These are phyloP conservation scores for Irpex sp. DNA, from an alignment of 1,284 basidiomycete species.

Conservation along the genomic window DNA sequence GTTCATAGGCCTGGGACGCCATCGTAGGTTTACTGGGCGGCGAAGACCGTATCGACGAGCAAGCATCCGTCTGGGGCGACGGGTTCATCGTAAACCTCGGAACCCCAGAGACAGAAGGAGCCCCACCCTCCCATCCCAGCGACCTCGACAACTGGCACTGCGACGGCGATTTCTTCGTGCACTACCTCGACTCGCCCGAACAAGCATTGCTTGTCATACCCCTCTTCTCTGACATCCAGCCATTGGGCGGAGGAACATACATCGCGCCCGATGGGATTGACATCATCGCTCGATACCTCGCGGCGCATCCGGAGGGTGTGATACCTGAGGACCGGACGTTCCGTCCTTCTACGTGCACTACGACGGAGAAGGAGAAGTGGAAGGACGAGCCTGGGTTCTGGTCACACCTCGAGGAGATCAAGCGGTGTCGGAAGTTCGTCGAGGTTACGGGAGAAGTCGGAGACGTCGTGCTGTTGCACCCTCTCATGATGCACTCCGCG, in stretches of 20 bases:
- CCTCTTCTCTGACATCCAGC: slow-evolving; percentile 31
- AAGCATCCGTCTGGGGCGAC: slow-evolving; percentile 46
- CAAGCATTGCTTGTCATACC: slow-evolving; percentile 34
- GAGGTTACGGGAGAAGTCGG: slow-evolving; percentile 34
- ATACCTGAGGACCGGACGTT: slow-evolving; percentile 10
- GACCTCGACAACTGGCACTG: slow-evolving; percentile 15
- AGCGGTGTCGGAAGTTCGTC: slow-evolving; percentile 28
- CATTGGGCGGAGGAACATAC: slow-evolving; percentile 31
- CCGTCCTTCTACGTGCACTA: background rate
- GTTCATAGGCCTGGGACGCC: slow-evolving; percentile 48
- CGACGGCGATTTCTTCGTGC: slow-evolving; percentile 24
- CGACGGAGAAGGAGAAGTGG: background rate
- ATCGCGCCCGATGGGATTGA: slow-evolving; percentile 33
- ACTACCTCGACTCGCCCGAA: slow-evolving; percentile 36
- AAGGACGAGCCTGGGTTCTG: background rate
- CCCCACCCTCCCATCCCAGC: background rate
- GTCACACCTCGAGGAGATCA: slow-evolving; percentile 9
- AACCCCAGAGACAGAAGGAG: slow-evolving; percentile 22
- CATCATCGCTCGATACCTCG: slow-evolving; percentile 26
- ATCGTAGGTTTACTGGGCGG: slow-evolving; percentile 53
- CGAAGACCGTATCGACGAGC: slow-evolving; percentile 50
- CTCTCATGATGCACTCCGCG: slow-evolving; percentile 35
- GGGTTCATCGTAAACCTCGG: slow-evolving; percentile 61
- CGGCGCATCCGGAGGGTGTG: slow-evolving; percentile 17
- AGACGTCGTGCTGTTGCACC: slow-evolving; percentile 36